Base-by-base conservation (phyloP, 345 rosid genomes). In the Boechera retrofracta region DNA sequence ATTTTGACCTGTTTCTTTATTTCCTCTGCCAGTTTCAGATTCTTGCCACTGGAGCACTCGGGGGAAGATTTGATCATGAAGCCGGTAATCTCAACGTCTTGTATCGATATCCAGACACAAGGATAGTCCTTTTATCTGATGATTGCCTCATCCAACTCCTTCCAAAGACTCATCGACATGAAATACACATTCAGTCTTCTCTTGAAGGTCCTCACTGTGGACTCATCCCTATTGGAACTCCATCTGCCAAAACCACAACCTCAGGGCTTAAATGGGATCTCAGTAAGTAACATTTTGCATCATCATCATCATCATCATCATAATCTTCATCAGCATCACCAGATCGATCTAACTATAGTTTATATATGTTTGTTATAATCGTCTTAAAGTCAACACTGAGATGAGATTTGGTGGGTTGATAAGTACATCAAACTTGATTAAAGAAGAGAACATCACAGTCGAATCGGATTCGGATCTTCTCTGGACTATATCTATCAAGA, bases 41-140 rank as follows among this genome's bases (percentile, higher is more conserved):
- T 83, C 96, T 96, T 81, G 95, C 86, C 41, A 86, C 89, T 3
- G 99, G 98, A 45, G 98, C 99, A 48, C 95, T 96, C 15, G 99
- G 99, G 21, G 99, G 98, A 52, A 84, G 99, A 45, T 96, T 91
- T 78, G 99, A 96, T 76, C 99, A 93, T 47, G 98, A 96, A 77
- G 88, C 88, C 29, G 98, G 97, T 75, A 93, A 96, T 75, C 78
- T 96, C 51, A 96, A 91, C 18, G 93, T 93, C 52, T 68, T 93
- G 8, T 89, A 72, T 82, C 84, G 61, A 15, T 91, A 93, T 81
- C 86, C 91, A 2, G 69, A 81, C 65, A 49, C 66, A 54, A 80
- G 86, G 28, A 87, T 96, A 63, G 67, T 85, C 38, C 98, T 96
- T 33, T 51, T 96, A 35, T 89, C 97, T 0, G 93, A 91, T 70